A percentile compares a stretch with the other conserved stretches of the same genome.
These are phyloP conservation scores for Nicotiana attenuata DNA, from an alignment of 257 asterid genomes.

Conservation along the genomic window DNA sequence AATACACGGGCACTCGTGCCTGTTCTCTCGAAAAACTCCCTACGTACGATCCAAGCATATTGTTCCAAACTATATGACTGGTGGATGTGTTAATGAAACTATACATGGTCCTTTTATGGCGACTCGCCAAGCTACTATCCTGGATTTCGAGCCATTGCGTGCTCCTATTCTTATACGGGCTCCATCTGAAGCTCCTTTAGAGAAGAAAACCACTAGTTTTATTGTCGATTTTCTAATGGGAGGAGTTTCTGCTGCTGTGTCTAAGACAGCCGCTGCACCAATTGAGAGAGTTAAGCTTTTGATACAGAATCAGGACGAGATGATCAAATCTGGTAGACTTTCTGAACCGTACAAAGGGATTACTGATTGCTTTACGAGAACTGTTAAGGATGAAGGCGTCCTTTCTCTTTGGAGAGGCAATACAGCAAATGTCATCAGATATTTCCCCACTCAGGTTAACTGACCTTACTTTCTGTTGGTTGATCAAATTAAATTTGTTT, in stretches of 20 bases:
- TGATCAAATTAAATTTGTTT: not conserved
- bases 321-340: constrained; percentile 21
- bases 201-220: constrained; percentile 13
- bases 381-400: constrained; percentile 24
- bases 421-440: constrained; percentile 17
- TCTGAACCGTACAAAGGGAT: constrained; percentile 23
- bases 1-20: constrained; percentile 4
- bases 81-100: not conserved
- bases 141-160: not conserved
- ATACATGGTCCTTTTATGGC: constrained; percentile 6
- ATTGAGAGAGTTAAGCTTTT: constrained; percentile 22
- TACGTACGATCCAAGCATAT: not conserved
- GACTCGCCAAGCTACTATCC: not conserved
- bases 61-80: not conserved
- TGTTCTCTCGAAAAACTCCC: constrained; percentile 10
- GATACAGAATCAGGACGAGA: constrained; percentile 30
- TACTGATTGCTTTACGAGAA: constrained; percentile 21
- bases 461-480: not conserved
- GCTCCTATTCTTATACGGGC: constrained; percentile 13
- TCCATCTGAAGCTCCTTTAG: constrained; percentile 1
- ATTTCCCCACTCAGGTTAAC: constrained; percentile 22
- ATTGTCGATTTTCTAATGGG: constrained; percentile 24
- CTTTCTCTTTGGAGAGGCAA: constrained; percentile 29
- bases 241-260: constrained; percentile 29
- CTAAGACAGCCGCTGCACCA: constrained; percentile 13